phyloP scores from a whole-genome alignment of 768 basidiomycete genomes.

The Austroboletus eburneus region DNA sequence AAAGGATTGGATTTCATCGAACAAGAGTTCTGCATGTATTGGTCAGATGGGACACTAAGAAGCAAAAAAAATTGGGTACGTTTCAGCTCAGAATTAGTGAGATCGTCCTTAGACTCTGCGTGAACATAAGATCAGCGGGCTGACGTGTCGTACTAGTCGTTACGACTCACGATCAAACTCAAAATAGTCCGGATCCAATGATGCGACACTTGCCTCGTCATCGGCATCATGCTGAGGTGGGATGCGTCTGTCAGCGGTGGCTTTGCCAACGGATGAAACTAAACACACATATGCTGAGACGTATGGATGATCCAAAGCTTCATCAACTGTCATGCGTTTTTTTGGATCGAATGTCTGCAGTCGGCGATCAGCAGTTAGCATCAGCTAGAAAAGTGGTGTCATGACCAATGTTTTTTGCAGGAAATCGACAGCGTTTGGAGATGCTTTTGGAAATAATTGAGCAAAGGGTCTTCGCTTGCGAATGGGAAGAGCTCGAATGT shows the following conservation, averaged over 20 bases:
- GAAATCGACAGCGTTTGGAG: slow-evolving; percentile 68
- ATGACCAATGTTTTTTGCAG: slow-evolving; percentile 62
- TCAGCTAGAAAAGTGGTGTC: slow-evolving; percentile 29
- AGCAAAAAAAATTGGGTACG: slow-evolving; percentile 4
- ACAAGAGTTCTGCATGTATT: slow-evolving; percentile 53
- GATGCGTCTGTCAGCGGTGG: slow-evolving; percentile 1
- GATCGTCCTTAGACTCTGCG: slow-evolving; percentile 57
- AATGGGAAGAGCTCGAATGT: slow-evolving; percentile 83
- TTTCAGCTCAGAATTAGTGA: slow-evolving; percentile 77
- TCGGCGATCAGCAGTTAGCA: neutral
- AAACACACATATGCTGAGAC: slow-evolving; percentile 65
- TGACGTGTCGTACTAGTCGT: neutral
- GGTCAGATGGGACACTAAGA: slow-evolving; percentile 6
- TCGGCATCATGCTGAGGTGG: slow-evolving; percentile 70
- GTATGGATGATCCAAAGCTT: slow-evolving; percentile 81
- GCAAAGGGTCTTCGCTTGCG: slow-evolving; percentile 69
- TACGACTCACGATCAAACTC: slow-evolving; percentile 75
- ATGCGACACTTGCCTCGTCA: slow-evolving; percentile 81
- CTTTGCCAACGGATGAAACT: neutral
- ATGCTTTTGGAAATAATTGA: slow-evolving; percentile 74
- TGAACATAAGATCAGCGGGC: slow-evolving; percentile 1
- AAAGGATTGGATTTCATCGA: slow-evolving; percentile 80
- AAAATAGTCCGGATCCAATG: slow-evolving; percentile 82
- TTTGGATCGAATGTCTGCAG: slow-evolving; percentile 80
- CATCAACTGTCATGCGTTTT: slow-evolving; percentile 77